phyloP scores from a whole-genome alignment of 2,329 filamentous ascomycete species.

The Coniochaeta sp. region DNA sequence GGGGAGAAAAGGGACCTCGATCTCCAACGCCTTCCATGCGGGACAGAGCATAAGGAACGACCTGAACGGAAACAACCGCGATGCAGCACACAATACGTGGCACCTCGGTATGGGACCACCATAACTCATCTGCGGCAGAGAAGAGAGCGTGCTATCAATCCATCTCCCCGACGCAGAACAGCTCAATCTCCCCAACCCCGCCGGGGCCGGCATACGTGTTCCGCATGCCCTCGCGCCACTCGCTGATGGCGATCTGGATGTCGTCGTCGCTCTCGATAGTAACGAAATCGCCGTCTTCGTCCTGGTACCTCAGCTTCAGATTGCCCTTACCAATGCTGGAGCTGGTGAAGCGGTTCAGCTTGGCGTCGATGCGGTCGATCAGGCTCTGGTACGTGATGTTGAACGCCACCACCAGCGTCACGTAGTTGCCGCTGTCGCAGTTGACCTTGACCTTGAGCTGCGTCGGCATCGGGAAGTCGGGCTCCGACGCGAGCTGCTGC shows the following conservation, averaged over 20 bases:
- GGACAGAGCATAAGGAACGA: background rate
- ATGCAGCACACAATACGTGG: background rate
- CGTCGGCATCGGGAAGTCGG: conserved; percentile 51
- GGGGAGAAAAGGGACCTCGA: background rate
- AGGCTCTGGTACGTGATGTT: conserved; percentile 93
- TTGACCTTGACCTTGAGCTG: conserved; percentile 96
- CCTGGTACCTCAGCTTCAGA: conserved; percentile 81
- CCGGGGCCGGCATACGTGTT: conserved; percentile 35
- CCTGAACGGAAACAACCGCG: background rate
- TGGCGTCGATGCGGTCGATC: conserved; percentile 92
- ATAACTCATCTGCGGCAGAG: background rate
- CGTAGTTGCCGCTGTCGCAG: conserved; percentile 76
- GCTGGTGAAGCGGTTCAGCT: conserved; percentile 78
- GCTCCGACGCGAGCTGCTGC: conserved; percentile 14
- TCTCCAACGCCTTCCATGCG: background rate
- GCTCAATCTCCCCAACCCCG: conserved; percentile 81
- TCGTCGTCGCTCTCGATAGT: conserved; percentile 94
- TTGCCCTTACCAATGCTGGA: conserved; percentile 77
- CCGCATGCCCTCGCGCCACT: conserved; percentile 70
- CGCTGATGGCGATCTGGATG: conserved; percentile 90
- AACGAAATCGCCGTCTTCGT: conserved; percentile 88
- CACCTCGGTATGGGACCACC: background rate
- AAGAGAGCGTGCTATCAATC: conserved; percentile 1
- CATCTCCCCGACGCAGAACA: conserved; percentile 61
- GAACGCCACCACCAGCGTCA: conserved; percentile 91